These are phyloP conservation scores for Hypoxylon sp. DNA, from an alignment of 2,329 filamentous ascomycete genomes.

Conservation along the genomic window DNA sequence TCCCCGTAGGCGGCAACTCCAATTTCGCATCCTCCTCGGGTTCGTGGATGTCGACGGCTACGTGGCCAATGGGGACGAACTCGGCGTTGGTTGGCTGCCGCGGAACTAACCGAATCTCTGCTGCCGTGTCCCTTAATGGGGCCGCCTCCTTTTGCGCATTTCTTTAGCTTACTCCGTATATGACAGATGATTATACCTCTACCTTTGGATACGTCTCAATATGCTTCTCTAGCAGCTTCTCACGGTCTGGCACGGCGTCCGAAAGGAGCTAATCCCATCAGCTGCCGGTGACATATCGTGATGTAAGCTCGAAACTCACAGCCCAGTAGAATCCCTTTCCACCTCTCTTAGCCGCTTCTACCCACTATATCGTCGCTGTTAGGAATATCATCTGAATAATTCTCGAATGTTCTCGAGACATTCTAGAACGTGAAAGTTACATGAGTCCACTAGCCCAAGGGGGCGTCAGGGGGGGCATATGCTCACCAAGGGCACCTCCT, in stretches of 20 bases:
- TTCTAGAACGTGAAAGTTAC: neutral
- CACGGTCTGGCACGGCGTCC: slow-evolving; percentile 47
- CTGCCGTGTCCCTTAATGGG: slow-evolving; percentile 53
- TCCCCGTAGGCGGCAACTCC: slow-evolving; percentile 48
- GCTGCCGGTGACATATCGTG: slow-evolving; percentile 10
- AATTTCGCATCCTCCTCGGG: slow-evolving; percentile 49
- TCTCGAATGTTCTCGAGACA: slow-evolving; percentile 8
- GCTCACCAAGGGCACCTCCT: slow-evolving; percentile 50
- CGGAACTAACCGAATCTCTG: slow-evolving; percentile 45
- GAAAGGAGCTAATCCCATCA: slow-evolving; percentile 47
- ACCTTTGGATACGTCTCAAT: slow-evolving; percentile 50
- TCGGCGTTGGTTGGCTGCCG: slow-evolving; percentile 48
- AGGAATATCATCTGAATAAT: slow-evolving; percentile 16
- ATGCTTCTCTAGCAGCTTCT: slow-evolving; percentile 50
- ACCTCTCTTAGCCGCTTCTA: slow-evolving; percentile 50
- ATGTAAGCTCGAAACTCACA: slow-evolving; percentile 47
- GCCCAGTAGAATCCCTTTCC: slow-evolving; percentile 57
- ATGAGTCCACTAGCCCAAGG: neutral
- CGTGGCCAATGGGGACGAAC: slow-evolving; percentile 57
- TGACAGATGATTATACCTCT: slow-evolving; percentile 20
- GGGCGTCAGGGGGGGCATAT: neutral
- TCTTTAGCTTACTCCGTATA: slow-evolving; percentile 6
- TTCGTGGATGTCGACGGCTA: slow-evolving; percentile 52
- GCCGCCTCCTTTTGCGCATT: slow-evolving; percentile 47
- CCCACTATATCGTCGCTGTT: slow-evolving; percentile 46